phyloP scores from a whole-genome alignment of 768 basidiomycete species.

The Postia placenta region DNA sequence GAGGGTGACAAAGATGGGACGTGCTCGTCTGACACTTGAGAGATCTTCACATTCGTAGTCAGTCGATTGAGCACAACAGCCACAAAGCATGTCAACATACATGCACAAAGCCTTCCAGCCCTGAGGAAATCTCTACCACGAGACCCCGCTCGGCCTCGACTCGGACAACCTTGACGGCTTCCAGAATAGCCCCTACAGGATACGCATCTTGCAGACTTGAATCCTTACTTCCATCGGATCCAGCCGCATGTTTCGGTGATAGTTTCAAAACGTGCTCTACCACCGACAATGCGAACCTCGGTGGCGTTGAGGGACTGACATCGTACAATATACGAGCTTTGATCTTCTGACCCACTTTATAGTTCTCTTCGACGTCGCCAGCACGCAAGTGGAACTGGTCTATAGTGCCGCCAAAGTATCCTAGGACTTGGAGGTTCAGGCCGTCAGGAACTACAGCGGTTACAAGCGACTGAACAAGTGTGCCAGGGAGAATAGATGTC shows the following conservation, averaged over 20 bases:
- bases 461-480: slow-evolving; percentile 74
- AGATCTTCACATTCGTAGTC: slow-evolving; percentile 54
- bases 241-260: slow-evolving; percentile 26
- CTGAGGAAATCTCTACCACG: slow-evolving; percentile 57
- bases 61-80: slow-evolving; percentile 10
- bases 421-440: slow-evolving; percentile 82
- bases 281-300: slow-evolving; percentile 77
- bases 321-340: slow-evolving; percentile 84
- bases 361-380: slow-evolving; percentile 34
- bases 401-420: slow-evolving; percentile 87
- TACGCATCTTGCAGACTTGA: slow-evolving; percentile 47
- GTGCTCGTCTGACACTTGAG: slow-evolving; percentile 88
- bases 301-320: slow-evolving; percentile 60
- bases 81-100: slow-evolving; percentile 38
- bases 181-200: slow-evolving; percentile 69
- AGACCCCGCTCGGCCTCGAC: slow-evolving; percentile 83
- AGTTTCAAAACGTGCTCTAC: slow-evolving; percentile 66
- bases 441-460: slow-evolving; percentile 71
- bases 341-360: slow-evolving; percentile 68
- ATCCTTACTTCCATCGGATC: slow-evolving; percentile 16
- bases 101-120: slow-evolving; percentile 78
- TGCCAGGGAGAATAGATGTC: slow-evolving; percentile 80
- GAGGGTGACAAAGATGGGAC: slow-evolving; percentile 63
- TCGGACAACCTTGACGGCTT: slow-evolving; percentile 63
- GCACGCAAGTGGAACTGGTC: slow-evolving; percentile 72